Evolutionary conservation across 495 filamentous ascomycete genomes (phyloP).

Genomic region (Penicillium bialowiezense): DNA sequence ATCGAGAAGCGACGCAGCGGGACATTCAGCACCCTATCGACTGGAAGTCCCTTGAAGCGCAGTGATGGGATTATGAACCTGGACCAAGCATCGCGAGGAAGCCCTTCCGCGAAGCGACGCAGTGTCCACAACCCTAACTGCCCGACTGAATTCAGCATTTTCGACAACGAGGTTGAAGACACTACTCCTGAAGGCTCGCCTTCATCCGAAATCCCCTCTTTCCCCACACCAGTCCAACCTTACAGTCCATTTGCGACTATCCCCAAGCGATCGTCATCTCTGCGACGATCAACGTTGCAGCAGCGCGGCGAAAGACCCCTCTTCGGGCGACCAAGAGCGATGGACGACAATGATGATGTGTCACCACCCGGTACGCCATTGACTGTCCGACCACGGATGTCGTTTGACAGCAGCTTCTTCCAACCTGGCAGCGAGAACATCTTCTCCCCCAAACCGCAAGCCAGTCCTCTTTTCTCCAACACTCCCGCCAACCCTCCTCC

Average conservation of each 20-base stretch:
- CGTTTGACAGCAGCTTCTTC: slow-evolving; percentile 68
- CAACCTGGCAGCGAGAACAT: slow-evolving; percentile 60
- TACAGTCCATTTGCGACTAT: slow-evolving; percentile 43
- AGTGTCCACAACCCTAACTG: slow-evolving; percentile 70
- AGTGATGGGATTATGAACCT: slow-evolving; percentile 88
- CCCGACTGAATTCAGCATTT: slow-evolving; percentile 65
- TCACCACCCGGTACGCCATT: slow-evolving; percentile 30
- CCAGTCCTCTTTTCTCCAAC: slow-evolving; percentile 34
- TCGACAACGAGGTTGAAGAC: slow-evolving; percentile 41
- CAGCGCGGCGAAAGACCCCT: slow-evolving; percentile 68
- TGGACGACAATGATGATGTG: slow-evolving; percentile 30
- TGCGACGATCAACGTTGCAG: slow-evolving; percentile 83
- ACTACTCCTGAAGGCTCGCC: slow-evolving; percentile 24
- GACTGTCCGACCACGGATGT: slow-evolving; percentile 64
- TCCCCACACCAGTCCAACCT: slow-evolving; percentile 26
- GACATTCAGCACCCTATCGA: slow-evolving; percentile 48
- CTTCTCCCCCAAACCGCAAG: slow-evolving; percentile 47
- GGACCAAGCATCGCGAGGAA: slow-evolving; percentile 72
- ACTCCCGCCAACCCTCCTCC: slow-evolving; percentile 23
- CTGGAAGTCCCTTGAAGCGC: slow-evolving; percentile 86
- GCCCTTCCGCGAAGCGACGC: slow-evolving; percentile 81
- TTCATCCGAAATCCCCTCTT: slow-evolving; percentile 22
- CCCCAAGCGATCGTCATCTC: slow-evolving; percentile 59
- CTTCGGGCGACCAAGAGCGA: slow-evolving; percentile 45
- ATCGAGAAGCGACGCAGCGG: slow-evolving; percentile 49